Percentiles rank a stretch among this genome's conserved stretches.
phyloP scores from a whole-genome alignment of 2,329 filamentous ascomycete genomes.

The Cladosporium oxysporum region DNA sequence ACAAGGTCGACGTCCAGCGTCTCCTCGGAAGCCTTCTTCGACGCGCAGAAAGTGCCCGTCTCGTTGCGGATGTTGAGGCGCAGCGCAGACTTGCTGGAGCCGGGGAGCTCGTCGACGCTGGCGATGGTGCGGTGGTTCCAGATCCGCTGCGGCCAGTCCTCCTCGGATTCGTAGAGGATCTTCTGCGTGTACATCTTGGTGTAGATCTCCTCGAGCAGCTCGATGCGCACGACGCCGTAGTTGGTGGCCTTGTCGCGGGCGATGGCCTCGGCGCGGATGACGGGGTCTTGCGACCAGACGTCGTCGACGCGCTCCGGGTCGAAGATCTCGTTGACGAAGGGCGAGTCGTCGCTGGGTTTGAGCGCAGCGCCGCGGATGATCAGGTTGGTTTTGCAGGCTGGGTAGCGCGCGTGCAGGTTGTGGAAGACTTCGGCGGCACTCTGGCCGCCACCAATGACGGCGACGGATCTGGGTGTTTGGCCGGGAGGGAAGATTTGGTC shows the following conservation, averaged over 20 bases:
- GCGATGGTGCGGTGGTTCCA: conserved; percentile 67
- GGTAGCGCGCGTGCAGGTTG: conserved; percentile 79
- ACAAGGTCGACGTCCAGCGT: conserved; percentile 75
- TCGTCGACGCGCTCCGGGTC: conserved; percentile 81
- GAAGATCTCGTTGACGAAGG: conserved; percentile 97
- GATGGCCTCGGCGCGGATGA: conserved; percentile 63
- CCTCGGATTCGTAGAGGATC: conserved; percentile 66
- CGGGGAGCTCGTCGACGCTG: conserved; percentile 46
- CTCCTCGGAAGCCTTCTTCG: conserved; percentile 52
- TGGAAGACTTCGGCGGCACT: conserved; percentile 95
- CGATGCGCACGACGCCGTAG: conserved; percentile 90
- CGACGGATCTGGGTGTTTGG: conserved; percentile 67
- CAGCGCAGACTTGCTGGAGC: conserved; percentile 49
- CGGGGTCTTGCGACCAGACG: conserved; percentile 68
- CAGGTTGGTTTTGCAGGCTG: conserved; percentile 74
- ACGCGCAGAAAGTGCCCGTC: conserved; percentile 46
- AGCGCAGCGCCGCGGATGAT: conserved; percentile 82
- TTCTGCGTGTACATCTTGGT: conserved; percentile 85
- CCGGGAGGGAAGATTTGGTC: conserved; percentile 60
- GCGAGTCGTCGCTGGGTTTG: conserved; percentile 90
- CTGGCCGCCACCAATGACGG: conserved; percentile 86
- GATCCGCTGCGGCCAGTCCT: conserved; percentile 83
- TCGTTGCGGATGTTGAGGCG: conserved; percentile 61
- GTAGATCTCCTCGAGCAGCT: conserved; percentile 86
- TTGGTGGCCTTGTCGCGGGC: conserved; percentile 80